A percentile compares a stretch with the other conserved stretches of the same genome.
These are phyloP conservation scores for Echria macrotheca DNA, from an alignment of 495 filamentous ascomycete species.

Conservation along the genomic window DNA sequence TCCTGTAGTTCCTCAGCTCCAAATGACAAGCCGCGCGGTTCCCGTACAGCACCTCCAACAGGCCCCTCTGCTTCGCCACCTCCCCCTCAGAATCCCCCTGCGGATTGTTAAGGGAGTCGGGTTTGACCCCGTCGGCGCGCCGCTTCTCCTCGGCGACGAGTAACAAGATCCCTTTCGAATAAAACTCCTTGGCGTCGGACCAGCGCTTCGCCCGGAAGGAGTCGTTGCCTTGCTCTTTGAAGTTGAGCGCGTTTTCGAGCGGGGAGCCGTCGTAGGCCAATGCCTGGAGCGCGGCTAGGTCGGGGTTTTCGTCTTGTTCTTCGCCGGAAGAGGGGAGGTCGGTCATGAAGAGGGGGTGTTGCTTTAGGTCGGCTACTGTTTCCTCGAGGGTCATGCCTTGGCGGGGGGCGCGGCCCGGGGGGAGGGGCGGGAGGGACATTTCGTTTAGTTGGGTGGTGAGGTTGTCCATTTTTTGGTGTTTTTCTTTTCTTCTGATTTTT, in stretches of 20 bases:
- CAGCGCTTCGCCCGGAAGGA: conserved; percentile 67
- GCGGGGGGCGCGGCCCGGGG: conserved; percentile 53
- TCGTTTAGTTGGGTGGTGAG: not conserved
- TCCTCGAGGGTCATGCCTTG: conserved; percentile 63
- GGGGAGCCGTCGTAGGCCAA: conserved; percentile 89
- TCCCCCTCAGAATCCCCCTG: conserved; percentile 47
- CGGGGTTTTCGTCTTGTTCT: conserved; percentile 46
- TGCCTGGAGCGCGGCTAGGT: conserved; percentile 80
- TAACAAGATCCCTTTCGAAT: conserved; percentile 72
- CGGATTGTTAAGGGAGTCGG: conserved; percentile 2
- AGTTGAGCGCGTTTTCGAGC: conserved; percentile 69
- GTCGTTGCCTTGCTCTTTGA: conserved; percentile 88
- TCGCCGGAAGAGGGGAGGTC: conserved; percentile 58
- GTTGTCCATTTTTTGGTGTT: too few species aligned
- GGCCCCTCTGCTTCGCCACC: conserved; percentile 47
- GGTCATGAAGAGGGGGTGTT: conserved; percentile 92
- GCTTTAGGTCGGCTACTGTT: conserved; percentile 67
- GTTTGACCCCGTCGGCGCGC: conserved; percentile 19
- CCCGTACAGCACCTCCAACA: conserved; percentile 71
- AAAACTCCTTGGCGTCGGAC: conserved; percentile 85
- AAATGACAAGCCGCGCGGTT: conserved; percentile 88
- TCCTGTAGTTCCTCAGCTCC: conserved; percentile 67
- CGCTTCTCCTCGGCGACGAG: conserved; percentile 54
- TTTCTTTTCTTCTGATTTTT: too few species aligned
- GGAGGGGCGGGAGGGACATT: conserved; percentile 38